These are phyloP conservation scores for Talaromyces sp. DNA, from an alignment of 2,329 filamentous ascomycete species.

Conservation along the genomic window DNA sequence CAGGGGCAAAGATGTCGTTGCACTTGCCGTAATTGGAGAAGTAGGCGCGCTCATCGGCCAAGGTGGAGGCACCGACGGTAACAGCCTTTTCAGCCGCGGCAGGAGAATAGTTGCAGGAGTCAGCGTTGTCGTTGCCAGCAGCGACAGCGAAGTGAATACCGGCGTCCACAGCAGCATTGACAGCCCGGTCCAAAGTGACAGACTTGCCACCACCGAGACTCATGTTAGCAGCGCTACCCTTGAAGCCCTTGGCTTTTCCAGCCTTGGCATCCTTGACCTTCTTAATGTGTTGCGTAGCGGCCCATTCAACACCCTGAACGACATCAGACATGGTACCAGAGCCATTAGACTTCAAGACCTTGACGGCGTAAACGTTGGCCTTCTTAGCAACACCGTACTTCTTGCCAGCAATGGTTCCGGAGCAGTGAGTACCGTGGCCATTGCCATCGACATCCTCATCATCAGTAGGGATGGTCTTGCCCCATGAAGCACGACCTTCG, in stretches of 20 bases:
- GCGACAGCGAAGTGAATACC: constrained; percentile 97
- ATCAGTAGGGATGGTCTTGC: constrained; percentile 83
- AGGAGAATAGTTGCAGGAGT: constrained; percentile 98
- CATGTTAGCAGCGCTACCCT: constrained; percentile 99
- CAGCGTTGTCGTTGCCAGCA: constrained; percentile 96
- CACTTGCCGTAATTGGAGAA: constrained; percentile 99
- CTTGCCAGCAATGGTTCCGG: constrained; percentile 93
- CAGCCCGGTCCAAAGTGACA: constrained; percentile 78
- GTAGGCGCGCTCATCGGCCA: constrained; percentile 94
- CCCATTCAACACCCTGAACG: constrained; percentile 96
- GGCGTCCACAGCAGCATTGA: constrained; percentile 86
- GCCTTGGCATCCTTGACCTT: constrained; percentile 73
- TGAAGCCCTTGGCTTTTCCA: constrained; percentile 92
- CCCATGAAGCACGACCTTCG: constrained; percentile 91
- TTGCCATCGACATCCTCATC: constrained; percentile 92
- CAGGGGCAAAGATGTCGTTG: constrained; percentile 98
- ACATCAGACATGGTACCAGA: constrained; percentile 98
- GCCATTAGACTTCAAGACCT: constrained; percentile 95
- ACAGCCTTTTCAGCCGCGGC: constrained; percentile 86
- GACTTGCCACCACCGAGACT: constrained; percentile 98
- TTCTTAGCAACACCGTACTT: constrained; percentile 99
- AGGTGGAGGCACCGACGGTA: constrained; percentile 90
- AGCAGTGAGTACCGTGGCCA: constrained; percentile 98
- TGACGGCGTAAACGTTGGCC: constrained; percentile 92
- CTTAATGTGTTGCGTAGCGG: constrained; percentile 71